These are phyloP conservation scores for Rhodotorula paludigena DNA, from an alignment of 768 basidiomycete genomes.

Conservation along the genomic window DNA sequence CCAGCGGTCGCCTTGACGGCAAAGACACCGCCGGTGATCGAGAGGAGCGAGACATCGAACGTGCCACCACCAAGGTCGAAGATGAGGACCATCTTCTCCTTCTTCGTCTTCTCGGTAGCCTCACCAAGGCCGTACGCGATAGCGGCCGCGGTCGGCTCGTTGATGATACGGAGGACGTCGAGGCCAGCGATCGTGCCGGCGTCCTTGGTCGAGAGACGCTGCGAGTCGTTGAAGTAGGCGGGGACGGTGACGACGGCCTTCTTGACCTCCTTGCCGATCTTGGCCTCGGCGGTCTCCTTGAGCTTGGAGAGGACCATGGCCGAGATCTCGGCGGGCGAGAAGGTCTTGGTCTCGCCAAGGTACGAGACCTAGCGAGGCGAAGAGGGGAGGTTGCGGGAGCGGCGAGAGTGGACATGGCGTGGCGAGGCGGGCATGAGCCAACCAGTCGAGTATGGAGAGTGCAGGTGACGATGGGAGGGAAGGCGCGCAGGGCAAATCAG, in stretches of 20 bases:
- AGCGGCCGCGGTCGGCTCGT: conserved; percentile 98
- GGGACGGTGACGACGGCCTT: conserved; percentile 96
- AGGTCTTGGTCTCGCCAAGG: conserved; percentile 87
- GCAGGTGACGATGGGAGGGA: no score
- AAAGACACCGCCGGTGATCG: conserved; percentile 96
- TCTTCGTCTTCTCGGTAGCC: conserved; percentile 68
- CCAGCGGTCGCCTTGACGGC: conserved; percentile 99
- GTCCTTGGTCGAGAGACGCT: conserved; percentile 98
- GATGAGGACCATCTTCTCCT: conserved; percentile 97
- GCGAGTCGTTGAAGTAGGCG: conserved; percentile 99
- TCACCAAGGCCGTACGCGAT: conserved; percentile 92
- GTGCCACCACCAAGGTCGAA: conserved; percentile 99
- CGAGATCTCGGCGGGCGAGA: conserved; percentile 98
- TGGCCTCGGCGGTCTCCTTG: conserved; percentile 99
- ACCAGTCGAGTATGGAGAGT: no score
- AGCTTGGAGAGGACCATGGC: conserved; percentile 99
- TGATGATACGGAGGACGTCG: conserved; percentile 99
- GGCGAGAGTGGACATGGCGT: neutral
- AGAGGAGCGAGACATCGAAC: conserved; percentile 98
- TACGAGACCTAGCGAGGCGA: conserved; percentile 62
- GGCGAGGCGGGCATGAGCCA: no score
- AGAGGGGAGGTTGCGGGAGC: neutral
- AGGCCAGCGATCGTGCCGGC: conserved; percentile 96
- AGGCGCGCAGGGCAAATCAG: no score
- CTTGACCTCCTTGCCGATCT: conserved; percentile 89